phyloP scores from a whole-genome alignment of 2,329 filamentous ascomycete species.

The Elsinoe fawcettii region DNA sequence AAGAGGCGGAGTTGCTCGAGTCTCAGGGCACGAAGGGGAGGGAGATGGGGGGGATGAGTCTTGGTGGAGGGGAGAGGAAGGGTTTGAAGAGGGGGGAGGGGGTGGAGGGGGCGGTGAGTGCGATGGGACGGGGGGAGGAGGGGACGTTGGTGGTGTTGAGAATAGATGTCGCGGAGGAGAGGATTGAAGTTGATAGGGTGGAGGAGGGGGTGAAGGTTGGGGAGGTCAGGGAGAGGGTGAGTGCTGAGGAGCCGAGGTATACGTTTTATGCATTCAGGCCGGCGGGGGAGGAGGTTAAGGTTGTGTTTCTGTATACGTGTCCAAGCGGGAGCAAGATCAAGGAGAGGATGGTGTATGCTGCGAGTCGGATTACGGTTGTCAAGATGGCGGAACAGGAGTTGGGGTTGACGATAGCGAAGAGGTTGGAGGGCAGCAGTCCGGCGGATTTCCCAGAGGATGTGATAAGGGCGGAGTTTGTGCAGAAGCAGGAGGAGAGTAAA shows the following conservation, averaged over 20 bases:
- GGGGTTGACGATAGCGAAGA: slow-evolving; percentile 60
- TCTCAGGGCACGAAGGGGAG: slow-evolving; percentile 58
- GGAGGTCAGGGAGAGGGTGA: slow-evolving; percentile 55
- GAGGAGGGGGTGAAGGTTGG: slow-evolving; percentile 47
- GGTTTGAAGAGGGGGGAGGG: slow-evolving; percentile 46
- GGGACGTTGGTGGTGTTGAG: slow-evolving; percentile 57
- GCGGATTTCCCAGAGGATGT: slow-evolving; percentile 61
- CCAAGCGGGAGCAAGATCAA: slow-evolving; percentile 66
- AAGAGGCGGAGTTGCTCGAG: slow-evolving; percentile 66
- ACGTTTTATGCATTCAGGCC: slow-evolving; percentile 67
- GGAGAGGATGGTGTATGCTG: slow-evolving; percentile 77
- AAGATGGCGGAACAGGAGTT: slow-evolving; percentile 58
- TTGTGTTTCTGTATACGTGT: slow-evolving; percentile 79
- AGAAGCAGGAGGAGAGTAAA: slow-evolving; percentile 56
- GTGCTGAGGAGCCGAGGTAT: slow-evolving; percentile 62
- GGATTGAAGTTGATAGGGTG: slow-evolving; percentile 56
- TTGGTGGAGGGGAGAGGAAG: slow-evolving; percentile 54
- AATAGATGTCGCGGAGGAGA: slow-evolving; percentile 64
- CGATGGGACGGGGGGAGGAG: slow-evolving; percentile 47
- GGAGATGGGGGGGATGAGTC: slow-evolving; percentile 53
- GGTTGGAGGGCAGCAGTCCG: slow-evolving; percentile 56
- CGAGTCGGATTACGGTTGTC: slow-evolving; percentile 52
- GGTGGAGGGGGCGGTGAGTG: slow-evolving; percentile 56
- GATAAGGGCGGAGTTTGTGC: slow-evolving; percentile 60
- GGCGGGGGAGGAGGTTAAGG: slow-evolving; percentile 43